Percentiles rank a stretch among this genome's conserved stretches.
phyloP scores from a whole-genome alignment of 768 basidiomycete genomes.

The Leccinum disarticulatum region DNA sequence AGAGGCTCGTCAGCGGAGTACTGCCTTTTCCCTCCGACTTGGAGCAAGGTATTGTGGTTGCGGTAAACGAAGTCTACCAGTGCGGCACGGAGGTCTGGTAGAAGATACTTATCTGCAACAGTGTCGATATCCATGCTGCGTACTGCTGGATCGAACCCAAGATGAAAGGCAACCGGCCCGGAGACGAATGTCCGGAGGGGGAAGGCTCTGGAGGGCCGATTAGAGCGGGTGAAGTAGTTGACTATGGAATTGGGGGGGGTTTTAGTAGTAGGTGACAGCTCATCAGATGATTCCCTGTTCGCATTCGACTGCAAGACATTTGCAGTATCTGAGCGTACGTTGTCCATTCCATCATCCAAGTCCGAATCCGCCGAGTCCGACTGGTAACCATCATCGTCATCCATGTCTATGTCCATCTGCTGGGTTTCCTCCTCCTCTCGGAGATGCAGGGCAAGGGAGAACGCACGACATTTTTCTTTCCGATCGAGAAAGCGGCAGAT shows the following conservation, averaged over 20 bases:
- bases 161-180: conserved; percentile 22
- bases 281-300: too few relatives aligned
- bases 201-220: neutral
- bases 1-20: neutral
- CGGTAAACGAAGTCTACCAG: neutral
- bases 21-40: neutral
- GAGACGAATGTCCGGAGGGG: conserved; percentile 8
- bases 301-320: too few relatives aligned
- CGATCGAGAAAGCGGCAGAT: conserved; percentile 23
- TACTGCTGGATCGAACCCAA: conserved; percentile 20
- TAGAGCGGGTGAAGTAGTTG: neutral
- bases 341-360: neutral
- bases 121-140: conserved; percentile 6
- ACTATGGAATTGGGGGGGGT: too few relatives aligned
- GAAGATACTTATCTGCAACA: conserved; percentile 18
- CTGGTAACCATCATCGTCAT: neutral
- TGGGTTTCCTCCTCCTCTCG: neutral
- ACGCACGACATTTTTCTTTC: neutral
- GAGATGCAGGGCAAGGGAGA: conserved; percentile 4
- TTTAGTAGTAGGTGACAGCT: too few relatives aligned
- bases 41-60: neutral
- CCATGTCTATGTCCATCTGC: neutral
- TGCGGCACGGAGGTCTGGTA: neutral
- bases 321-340: conserved; percentile 4
- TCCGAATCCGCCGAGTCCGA: neutral